Evolutionary conservation across 768 basidiomycete genomes (phyloP).

Genomic region (Naganishia friedmannii): DNA sequence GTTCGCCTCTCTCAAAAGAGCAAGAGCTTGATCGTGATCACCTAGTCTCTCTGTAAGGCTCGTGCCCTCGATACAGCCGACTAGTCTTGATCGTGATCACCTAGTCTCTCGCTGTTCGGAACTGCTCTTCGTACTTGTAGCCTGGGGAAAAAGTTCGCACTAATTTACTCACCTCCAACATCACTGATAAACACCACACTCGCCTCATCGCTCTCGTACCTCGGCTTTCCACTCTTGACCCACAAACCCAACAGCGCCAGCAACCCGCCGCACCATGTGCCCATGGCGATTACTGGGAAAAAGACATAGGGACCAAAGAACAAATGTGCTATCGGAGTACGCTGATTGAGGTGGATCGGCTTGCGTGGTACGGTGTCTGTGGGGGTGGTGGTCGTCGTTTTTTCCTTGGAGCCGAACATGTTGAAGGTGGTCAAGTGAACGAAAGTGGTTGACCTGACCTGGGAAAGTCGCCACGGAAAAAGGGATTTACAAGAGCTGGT

Average conservation of each 20-base stretch:
- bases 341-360: conserved; percentile 42
- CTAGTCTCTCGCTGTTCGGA: no score
- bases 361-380: conserved; percentile 1
- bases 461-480: no score
- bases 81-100: no score
- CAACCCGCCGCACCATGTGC: conserved; percentile 48
- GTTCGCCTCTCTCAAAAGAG: no score
- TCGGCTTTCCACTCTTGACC: conserved; percentile 45
- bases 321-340: conserved; percentile 43
- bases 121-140: no score
- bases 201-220: conserved; percentile 46
- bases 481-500: not conserved
- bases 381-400: not conserved
- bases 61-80: no score
- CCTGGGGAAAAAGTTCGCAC: no score
- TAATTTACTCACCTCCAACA: conserved; percentile 40
- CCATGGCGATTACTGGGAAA: conserved; percentile 29
- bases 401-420: conserved; percentile 28
- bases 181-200: conserved; percentile 51
- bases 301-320: conserved; percentile 43
- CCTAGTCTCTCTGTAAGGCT: no score
- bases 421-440: not conserved
- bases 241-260: conserved; percentile 47
- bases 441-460: no score
- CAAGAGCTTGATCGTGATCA: no score